Conservation (phyloP, 1,139 yeast genomes). For the Lodderomyces metapsilosis region DNA sequence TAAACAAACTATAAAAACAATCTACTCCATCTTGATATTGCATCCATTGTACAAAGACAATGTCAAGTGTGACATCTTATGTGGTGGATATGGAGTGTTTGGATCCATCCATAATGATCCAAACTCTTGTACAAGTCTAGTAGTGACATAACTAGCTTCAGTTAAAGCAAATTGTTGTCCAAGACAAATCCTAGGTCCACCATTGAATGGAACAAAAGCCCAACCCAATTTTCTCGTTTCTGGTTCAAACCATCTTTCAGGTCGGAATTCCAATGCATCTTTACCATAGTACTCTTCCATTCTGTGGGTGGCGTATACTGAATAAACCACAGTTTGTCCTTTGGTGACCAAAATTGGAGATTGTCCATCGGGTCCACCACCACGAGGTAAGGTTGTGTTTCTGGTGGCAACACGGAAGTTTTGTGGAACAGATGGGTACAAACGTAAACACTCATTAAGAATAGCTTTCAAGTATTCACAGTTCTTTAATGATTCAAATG, state of each 20-base stretch:
- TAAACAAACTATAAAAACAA: too few relatives aligned
- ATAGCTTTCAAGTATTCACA: constrained; percentile 50
- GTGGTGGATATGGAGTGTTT: too few relatives aligned
- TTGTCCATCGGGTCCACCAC: constrained; percentile 50
- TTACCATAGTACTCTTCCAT: constrained; percentile 40
- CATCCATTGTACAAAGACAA: constrained; percentile 29
- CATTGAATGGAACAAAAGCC: too few relatives aligned
- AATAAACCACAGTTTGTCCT: constrained; percentile 42
- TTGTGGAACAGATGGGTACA: constrained; percentile 55
- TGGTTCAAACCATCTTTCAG: too few relatives aligned
- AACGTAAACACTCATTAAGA: constrained; percentile 48
- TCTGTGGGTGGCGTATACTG: constrained; percentile 47
- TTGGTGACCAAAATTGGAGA: constrained; percentile 44
- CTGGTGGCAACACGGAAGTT: constrained; percentile 45
- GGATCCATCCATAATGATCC: constrained; percentile 17
- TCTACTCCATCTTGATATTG: constrained; percentile 14
- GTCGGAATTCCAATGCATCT: constrained; percentile 57
- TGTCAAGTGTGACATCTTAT: constrained; percentile 34
- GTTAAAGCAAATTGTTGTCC: too few relatives aligned
- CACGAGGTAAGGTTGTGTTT: constrained; percentile 51
- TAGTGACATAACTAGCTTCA: constrained; percentile 48
- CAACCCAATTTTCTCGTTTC: too few relatives aligned
- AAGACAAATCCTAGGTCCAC: too few relatives aligned
- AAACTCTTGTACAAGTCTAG: constrained; percentile 38
- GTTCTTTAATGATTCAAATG: constrained; percentile 44